Base-by-base conservation (phyloP, 2,329 filamentous ascomycete genomes). In the Coniella lustricola region DNA sequence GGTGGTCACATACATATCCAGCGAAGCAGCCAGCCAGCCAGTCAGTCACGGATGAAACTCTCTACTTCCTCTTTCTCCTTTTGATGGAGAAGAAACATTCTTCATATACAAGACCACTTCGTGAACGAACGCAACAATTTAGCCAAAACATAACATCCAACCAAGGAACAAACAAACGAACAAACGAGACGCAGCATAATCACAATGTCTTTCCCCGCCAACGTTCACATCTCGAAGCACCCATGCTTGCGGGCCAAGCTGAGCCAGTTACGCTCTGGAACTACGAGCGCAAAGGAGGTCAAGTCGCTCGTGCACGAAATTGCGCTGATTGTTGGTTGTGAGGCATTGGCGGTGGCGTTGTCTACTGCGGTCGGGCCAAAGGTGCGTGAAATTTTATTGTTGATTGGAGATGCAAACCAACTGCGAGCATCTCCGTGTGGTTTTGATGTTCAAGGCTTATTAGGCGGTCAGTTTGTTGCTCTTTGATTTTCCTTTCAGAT, bases 181-280 rank as follows among this genome's bases (percentile, higher is more conserved):
- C 12, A 18, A 22, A 38, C n/a, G n/a, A n/a, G n/a, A n/a, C n/a
- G n/a, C n/a, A 20, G 3, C 18, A 13, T 29, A 29, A n/a, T n/a
- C 25, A 46, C 47, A 40, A 63, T 66, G 59, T 62, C 62, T 46
- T 66, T 82, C 37, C 78, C 78, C 9, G 54, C 75, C 57, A 83
- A 84, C 61, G 79, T 84, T 53, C 88, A 93, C 69, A 72, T 95
- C 63, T 95, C 90, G 34, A 73, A 72, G 14, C 91, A 97, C 67
- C 91, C 91, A 32, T 95, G 88, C 67, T 76, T 96, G 36, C 75
- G 78, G 59, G 88, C 86, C 58, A 97, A 97, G 74, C 81, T 97
- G 60, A 90, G 87, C 57, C 87, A 93, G 70, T 80, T 97, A 40
- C 85, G 91, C 52, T 93, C 87, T 35, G 74, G 79, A 49, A 75